A percentile compares a stretch with the other conserved stretches of the same genome.
Conservation (phyloP, 441 rosid genomes). For the Lagerstroemia fauriei region DNA sequence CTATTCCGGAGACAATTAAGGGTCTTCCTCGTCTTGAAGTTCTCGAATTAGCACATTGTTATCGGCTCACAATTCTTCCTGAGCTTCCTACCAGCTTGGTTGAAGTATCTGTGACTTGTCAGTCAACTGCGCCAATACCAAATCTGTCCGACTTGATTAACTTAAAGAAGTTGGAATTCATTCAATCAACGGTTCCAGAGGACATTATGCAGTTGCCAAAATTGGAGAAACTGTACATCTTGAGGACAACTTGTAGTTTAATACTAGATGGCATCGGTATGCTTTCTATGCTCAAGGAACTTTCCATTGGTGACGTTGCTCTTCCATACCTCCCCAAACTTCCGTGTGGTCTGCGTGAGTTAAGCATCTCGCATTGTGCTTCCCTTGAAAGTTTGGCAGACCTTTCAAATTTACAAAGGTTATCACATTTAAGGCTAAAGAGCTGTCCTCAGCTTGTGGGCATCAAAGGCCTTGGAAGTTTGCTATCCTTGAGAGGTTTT, state of each 20-base stretch:
- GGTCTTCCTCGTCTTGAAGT: conserved; percentile 9
- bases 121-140: background rate
- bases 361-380: background rate
- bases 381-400: background rate
- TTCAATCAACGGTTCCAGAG: background rate
- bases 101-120: background rate
- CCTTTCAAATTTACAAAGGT: conserved; percentile 5
- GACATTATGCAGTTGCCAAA: background rate
- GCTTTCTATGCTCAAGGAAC: background rate
- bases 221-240: background rate
- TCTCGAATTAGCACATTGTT: background rate
- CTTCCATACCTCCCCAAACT: background rate
- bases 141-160: background rate
- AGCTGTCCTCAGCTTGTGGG: background rate
- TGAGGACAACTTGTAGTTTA: background rate
- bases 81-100: background rate
- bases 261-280: background rate
- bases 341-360: background rate
- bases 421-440: background rate
- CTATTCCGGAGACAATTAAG: conserved; percentile 1
- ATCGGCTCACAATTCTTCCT: background rate
- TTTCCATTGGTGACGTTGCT: background rate
- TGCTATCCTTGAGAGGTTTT: background rate
- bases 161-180: background rate
- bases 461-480: background rate